phyloP scores from a whole-genome alignment of 129 eudicot genomes.

The Gnaphalium uliginosum region DNA sequence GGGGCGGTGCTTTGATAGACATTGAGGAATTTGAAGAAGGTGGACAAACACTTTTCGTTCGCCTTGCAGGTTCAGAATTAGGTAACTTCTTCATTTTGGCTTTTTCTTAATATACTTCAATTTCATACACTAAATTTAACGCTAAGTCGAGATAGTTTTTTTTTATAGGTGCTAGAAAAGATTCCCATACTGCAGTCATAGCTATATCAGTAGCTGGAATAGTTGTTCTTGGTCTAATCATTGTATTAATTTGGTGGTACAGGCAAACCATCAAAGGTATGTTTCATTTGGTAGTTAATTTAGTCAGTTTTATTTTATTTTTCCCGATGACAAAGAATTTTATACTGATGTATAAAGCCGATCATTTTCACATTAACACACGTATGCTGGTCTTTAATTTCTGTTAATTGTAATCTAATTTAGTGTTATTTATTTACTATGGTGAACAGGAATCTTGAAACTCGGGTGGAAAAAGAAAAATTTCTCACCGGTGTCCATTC shows the following conservation, averaged over 20 bases:
- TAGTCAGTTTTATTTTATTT: not conserved
- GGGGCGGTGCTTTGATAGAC: conserved; percentile 57
- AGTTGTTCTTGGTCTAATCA: conserved; percentile 32
- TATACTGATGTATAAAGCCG: not conserved
- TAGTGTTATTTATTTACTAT: not conserved
- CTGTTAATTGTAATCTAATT: not conserved
- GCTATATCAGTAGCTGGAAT: conserved; percentile 34
- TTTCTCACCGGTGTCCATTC: not conserved
- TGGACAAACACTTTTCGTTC: conserved; percentile 51
- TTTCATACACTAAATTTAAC: too few species aligned
- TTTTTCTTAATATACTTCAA: not conserved
- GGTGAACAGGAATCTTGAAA: conserved; percentile 29
- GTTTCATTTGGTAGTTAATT: too few species aligned
- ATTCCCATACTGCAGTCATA: conserved; percentile 31
- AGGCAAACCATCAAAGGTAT: conserved; percentile 44
- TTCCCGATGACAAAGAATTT: not conserved
- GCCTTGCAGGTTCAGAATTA: conserved; percentile 55
- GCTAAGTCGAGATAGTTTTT: too few species aligned
- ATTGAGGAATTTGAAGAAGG: conserved; percentile 48
- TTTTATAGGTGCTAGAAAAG: conserved; percentile 6
- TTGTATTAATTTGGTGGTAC: conserved; percentile 45
- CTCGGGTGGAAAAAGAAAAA: conserved; percentile 19
- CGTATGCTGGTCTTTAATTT: not conserved
- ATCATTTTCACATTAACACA: too few species aligned
- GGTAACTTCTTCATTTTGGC: conserved; percentile 48